Conservation (phyloP, 208 protist genomes). For the Crithidia acanthocephali region DNA sequence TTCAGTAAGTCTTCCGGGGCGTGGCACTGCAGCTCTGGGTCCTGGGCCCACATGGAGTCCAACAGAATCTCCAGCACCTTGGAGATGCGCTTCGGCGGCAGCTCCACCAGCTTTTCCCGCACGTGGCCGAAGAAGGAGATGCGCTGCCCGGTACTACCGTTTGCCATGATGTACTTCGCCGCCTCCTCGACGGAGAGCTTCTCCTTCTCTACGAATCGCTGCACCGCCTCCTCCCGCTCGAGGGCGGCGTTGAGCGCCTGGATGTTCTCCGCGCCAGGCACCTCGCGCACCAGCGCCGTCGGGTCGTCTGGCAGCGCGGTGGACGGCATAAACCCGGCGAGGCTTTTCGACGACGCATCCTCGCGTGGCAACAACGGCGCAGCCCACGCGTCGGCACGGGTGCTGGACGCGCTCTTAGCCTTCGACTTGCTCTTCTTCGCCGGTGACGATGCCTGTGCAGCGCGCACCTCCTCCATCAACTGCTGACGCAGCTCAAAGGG, state of each 20-base stretch:
- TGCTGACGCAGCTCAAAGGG: constrained; percentile 86
- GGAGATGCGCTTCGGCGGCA: constrained; percentile 59
- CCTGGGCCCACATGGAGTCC: constrained; percentile 90
- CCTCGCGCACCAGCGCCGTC: constrained; percentile 84
- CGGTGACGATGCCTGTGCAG: constrained; percentile 25
- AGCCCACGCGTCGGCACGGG: constrained; percentile 14
- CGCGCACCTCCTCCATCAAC: constrained; percentile 62
- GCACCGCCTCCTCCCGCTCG: constrained; percentile 89
- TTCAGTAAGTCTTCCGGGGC: constrained; percentile 66
- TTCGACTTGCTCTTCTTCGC: constrained; percentile 34
- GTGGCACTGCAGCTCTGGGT: constrained; percentile 87
- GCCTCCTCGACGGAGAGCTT: constrained; percentile 86
- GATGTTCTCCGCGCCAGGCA: constrained; percentile 87
- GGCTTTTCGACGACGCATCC: constrained; percentile 20
- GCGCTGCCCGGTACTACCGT: constrained; percentile 88
- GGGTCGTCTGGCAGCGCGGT: constrained; percentile 75
- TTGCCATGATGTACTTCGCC: constrained; percentile 89
- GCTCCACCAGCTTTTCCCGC: constrained; percentile 57
- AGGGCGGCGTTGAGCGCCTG: constrained; percentile 82
- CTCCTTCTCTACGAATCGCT: constrained; percentile 87
- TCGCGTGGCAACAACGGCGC: constrained; percentile 1
- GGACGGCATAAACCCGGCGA: constrained; percentile 38
- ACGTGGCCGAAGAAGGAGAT: constrained; percentile 83
- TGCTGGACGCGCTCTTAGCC: constrained; percentile 4
- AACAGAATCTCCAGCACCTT: constrained; percentile 77